A percentile compares a stretch with the other conserved stretches of the same genome.
Evolutionary conservation across 1,284 basidiomycete genomes (phyloP).

Genomic region (Apiotrichum veenhuisii): DNA sequence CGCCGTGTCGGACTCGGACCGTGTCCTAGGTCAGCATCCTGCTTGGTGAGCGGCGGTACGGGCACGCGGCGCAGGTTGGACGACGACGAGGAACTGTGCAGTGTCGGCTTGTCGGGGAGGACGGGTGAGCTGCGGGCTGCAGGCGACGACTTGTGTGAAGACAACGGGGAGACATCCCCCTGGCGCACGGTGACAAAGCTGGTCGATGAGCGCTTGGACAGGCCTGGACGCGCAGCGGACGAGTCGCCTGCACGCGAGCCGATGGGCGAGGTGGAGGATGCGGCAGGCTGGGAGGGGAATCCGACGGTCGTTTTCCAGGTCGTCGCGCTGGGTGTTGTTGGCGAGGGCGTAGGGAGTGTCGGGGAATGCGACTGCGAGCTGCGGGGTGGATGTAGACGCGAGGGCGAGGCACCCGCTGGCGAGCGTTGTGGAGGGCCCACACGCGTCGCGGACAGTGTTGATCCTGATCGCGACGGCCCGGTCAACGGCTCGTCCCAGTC

Average conservation of each 20-base stretch:
- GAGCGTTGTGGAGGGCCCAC: slow-evolving; percentile 5
- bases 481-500: slow-evolving; percentile 20
- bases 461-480: slow-evolving; percentile 9
- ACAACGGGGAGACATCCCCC: not conserved
- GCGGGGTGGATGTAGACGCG: slow-evolving; percentile 9
- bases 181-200: slow-evolving; percentile 2
- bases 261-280: not conserved
- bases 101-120: not conserved
- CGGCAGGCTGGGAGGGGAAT: not conserved
- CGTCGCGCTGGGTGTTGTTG: not conserved
- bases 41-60: not conserved
- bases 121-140: slow-evolving; percentile 12
- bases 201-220: slow-evolving; percentile 6
- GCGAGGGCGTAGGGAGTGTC: slow-evolving; percentile 5
- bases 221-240: not conserved
- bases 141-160: slow-evolving; percentile 6
- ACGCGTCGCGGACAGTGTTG: not conserved
- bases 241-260: not conserved
- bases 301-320: not conserved
- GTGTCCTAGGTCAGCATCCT: not conserved
- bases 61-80: not conserved
- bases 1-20: not conserved
- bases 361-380: slow-evolving; percentile 14
- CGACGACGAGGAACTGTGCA: not conserved
- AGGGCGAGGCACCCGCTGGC: not conserved